Conservation (phyloP, 2,329 filamentous ascomycete species). For the Hortaea sp. region DNA sequence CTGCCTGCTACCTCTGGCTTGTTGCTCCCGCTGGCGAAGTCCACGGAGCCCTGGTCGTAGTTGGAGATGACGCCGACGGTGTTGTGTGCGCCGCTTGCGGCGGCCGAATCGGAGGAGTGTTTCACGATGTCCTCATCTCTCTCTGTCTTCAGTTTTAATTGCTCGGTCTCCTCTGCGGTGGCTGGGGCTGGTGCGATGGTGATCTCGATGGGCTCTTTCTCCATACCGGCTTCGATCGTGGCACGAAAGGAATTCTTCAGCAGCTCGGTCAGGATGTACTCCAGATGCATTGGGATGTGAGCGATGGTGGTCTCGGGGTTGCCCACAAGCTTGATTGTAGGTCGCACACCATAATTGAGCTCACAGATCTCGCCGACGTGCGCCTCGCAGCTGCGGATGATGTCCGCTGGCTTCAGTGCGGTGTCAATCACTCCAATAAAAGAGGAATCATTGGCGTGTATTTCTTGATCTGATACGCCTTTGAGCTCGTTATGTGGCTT, state of each 20-base stretch:
- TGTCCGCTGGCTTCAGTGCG: conserved; percentile 66
- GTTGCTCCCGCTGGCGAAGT: conserved; percentile 21
- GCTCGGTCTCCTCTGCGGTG: conserved; percentile 30
- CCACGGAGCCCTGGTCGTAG: conserved; percentile 27
- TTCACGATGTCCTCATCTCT: conserved; percentile 1
- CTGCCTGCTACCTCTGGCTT: conserved; percentile 15
- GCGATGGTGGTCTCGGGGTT: conserved; percentile 82
- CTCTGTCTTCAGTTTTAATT: conserved; percentile 11
- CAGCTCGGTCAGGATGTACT: conserved; percentile 94
- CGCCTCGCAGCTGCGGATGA: conserved; percentile 73
- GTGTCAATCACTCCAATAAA: conserved; percentile 97
- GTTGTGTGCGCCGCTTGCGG: conserved; percentile 1
- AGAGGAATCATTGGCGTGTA: conserved; percentile 38
- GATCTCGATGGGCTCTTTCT: conserved; percentile 74
- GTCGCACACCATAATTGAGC: conserved; percentile 84
- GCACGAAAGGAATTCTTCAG: conserved; percentile 95
- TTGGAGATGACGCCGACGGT: conserved; percentile 19
- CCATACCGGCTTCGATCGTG: conserved; percentile 73
- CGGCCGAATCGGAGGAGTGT: background rate
- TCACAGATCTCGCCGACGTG: conserved; percentile 96
- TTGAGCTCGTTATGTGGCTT: conserved; percentile 57
- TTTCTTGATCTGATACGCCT: conserved; percentile 31
- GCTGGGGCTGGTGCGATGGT: conserved; percentile 67
- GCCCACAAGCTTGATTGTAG: conserved; percentile 70
- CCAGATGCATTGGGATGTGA: conserved; percentile 88